phyloP scores from a whole-genome alignment of 495 filamentous ascomycete species.

The Oidiodendron maius region DNA sequence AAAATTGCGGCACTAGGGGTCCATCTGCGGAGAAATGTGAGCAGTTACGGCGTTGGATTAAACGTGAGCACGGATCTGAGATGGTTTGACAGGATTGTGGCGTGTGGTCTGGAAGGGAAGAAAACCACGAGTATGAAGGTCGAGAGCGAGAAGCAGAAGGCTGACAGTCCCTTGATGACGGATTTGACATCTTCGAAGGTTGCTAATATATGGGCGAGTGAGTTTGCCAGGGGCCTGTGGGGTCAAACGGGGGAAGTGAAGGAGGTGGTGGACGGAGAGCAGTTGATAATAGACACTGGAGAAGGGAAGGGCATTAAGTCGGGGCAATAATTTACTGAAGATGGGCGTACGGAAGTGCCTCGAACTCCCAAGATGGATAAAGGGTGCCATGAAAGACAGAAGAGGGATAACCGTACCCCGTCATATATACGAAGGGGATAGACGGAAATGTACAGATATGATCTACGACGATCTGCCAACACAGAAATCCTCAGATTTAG shows the following conservation, averaged over 20 bases:
- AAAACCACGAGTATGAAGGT: constrained; percentile 53
- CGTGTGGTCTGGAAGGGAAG: constrained; percentile 80
- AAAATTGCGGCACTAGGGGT: constrained; percentile 92
- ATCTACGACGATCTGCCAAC: too few species aligned
- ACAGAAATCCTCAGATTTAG: too few species aligned
- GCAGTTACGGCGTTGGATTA: constrained; percentile 79
- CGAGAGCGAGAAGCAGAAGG: not conserved
- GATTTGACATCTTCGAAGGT: not conserved
- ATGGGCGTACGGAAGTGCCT: too few species aligned
- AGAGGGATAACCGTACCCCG: too few species aligned
- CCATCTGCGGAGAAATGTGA: constrained; percentile 77
- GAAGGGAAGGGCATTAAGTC: not conserved
- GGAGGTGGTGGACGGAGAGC: not conserved
- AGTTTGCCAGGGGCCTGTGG: not conserved
- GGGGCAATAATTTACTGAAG: not conserved
- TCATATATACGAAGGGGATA: too few species aligned
- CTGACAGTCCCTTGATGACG: not conserved
- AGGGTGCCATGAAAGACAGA: too few species aligned
- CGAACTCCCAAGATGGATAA: too few species aligned
- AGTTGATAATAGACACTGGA: not conserved
- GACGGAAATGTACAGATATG: too few species aligned
- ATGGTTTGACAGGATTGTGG: constrained; percentile 75
- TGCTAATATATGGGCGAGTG: not conserved
- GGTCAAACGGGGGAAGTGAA: not conserved
- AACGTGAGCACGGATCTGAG: constrained; percentile 66